These are phyloP conservation scores for Pseudovirgaria hyperparasitica DNA, from an alignment of 2,329 filamentous ascomycete species.

Conservation along the genomic window DNA sequence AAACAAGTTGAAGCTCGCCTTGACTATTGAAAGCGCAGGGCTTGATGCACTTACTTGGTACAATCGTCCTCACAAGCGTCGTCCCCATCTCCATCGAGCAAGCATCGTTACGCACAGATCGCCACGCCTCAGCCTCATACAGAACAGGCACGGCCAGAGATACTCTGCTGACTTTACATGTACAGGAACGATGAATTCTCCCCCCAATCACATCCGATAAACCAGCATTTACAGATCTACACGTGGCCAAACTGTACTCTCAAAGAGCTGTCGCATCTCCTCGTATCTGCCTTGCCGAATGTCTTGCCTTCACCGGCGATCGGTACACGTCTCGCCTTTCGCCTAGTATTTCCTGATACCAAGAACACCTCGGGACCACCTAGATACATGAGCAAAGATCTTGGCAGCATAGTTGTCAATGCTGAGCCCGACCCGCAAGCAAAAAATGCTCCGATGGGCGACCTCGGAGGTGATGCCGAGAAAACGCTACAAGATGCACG, in stretches of 20 bases:
- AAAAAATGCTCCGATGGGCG: slow-evolving; percentile 21
- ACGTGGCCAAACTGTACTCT: slow-evolving; percentile 76
- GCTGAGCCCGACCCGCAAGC: slow-evolving; percentile 33
- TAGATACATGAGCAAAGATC: slow-evolving; percentile 64
- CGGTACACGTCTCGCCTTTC: slow-evolving; percentile 77
- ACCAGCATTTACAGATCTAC: slow-evolving; percentile 65
- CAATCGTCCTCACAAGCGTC: too few relatives aligned
- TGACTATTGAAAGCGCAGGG: too few relatives aligned
- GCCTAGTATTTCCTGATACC: slow-evolving; percentile 73
- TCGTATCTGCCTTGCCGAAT: slow-evolving; percentile 54
- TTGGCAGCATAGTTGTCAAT: slow-evolving; percentile 74
- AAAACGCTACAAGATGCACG: slow-evolving; percentile 65
- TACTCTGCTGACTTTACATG: too few relatives aligned
- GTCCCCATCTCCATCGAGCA: too few relatives aligned
- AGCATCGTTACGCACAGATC: too few relatives aligned
- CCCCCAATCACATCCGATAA: slow-evolving; percentile 40
- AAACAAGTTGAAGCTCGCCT: too few relatives aligned
- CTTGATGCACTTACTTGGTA: too few relatives aligned
- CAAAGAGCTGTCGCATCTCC: slow-evolving; percentile 64
- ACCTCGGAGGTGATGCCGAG: slow-evolving; percentile 46
- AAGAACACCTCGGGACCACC: slow-evolving; percentile 28
- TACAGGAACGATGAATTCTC: slow-evolving; percentile 60
- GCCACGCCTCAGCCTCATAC: too few relatives aligned
- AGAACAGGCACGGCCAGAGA: too few relatives aligned
- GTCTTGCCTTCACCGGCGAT: slow-evolving; percentile 62